Percentiles rank a stretch among this genome's conserved stretches.
Conservation (phyloP, 2,329 filamentous ascomycete genomes). For the Byssoonygena ceratinophila region DNA sequence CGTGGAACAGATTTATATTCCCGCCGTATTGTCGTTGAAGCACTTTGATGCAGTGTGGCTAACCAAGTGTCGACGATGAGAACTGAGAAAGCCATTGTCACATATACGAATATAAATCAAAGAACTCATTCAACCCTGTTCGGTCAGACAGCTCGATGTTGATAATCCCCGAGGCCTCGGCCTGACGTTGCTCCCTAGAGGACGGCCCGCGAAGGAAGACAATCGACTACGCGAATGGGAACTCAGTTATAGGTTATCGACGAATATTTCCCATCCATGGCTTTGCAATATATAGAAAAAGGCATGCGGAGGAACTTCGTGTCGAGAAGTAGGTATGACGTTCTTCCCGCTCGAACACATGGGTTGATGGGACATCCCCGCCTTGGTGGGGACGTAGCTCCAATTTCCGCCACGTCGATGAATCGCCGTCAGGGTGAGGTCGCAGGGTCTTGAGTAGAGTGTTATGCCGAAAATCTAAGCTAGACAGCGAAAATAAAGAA, state of each 20-base stretch:
- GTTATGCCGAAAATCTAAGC: background rate
- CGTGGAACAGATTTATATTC: background rate
- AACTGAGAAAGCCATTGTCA: background rate
- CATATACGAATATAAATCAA: background rate
- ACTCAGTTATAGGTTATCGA: background rate
- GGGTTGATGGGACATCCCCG: background rate
- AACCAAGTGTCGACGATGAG: background rate
- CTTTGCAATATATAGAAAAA: background rate
- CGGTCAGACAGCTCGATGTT: background rate
- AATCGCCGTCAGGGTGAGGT: background rate
- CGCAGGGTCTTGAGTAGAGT: background rate
- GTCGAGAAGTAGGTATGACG: background rate
- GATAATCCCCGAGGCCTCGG: background rate
- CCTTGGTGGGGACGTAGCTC: background rate
- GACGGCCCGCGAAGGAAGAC: background rate
- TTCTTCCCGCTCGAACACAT: background rate
- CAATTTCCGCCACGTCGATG: background rate
- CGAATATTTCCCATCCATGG: background rate
- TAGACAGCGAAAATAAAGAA: background rate
- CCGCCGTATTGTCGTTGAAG: background rate
- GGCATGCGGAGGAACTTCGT: background rate
- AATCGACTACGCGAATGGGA: conserved; percentile 2
- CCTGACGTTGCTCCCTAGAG: background rate
- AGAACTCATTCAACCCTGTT: background rate
- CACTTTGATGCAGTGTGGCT: background rate